A percentile compares a stretch with the other conserved stretches of the same genome.
phyloP scores from a whole-genome alignment of 2,329 filamentous ascomycete genomes.

The Elsinoe arachidis region DNA sequence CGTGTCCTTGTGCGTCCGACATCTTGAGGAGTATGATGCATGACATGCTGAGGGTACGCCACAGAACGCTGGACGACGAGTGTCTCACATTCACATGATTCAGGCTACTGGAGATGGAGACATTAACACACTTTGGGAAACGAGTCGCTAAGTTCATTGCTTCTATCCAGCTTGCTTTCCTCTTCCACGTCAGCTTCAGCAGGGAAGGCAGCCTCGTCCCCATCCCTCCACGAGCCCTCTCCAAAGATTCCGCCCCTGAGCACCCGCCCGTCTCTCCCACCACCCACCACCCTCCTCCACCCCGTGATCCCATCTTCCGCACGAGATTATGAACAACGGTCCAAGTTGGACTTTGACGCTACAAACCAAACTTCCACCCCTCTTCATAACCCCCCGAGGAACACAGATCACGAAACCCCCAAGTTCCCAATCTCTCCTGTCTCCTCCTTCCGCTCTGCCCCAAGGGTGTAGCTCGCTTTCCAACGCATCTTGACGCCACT shows the following conservation, averaged over 20 bases:
- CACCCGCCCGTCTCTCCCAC: too few species aligned
- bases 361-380: neutral
- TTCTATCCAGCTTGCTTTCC: neutral
- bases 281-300: too few species aligned
- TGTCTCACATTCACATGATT: too few species aligned
- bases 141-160: neutral
- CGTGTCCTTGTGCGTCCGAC: neutral
- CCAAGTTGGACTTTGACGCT: neutral
- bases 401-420: constrained; percentile 44
- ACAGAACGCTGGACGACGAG: neutral
- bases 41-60: too few species aligned
- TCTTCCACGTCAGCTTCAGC: neutral
- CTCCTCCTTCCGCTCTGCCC: constrained; percentile 57
- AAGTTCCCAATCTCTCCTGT: constrained; percentile 78
- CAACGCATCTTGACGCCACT: constrained; percentile 80
- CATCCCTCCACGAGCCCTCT: neutral
- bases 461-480: constrained; percentile 70
- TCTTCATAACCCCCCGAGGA: too few species aligned
- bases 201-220: neutral
- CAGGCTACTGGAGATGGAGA: neutral
- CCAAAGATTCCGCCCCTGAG: too few species aligned
- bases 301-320: too few species aligned
- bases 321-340: too few species aligned
- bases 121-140: neutral
- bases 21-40: neutral